Evolutionary conservation across 306 rosid genomes (phyloP), one percentile per base, ranked within the genome.

Genomic region (Vigna hirtella): DNA sequence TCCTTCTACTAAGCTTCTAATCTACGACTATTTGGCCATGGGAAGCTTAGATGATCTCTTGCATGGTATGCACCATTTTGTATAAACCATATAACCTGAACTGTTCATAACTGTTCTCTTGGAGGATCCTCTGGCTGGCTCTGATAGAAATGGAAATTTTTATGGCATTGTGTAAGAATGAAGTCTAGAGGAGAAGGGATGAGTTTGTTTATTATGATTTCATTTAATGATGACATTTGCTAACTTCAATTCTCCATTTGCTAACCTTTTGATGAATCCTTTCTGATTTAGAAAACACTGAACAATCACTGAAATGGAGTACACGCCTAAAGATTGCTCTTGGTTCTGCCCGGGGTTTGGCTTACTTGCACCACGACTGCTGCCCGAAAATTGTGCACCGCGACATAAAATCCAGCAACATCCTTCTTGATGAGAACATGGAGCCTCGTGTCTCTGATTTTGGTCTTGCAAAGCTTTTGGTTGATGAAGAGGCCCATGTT

Each of bases 381-480:
- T 70, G 85, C 76, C 99, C 98, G 2, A 95, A 87, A 86, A 87
- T 95, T 61, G 93, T 93, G 66, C 99, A 95, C 20, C 93, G 99
- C 15, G 96, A 95, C 79, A 89, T 95, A 81, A 95, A 95, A 87
- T 95, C 99, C 38, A 95, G 98, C 89, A 95, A 95, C 81, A 91
- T 95, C 83, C 93, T 95, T 47, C 98, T 95, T 30, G 87, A 93
- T 72, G 98, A 87, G 81, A 91, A 91, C 83, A 81, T 95, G 85
- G 99, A 95, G 85, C 93, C 99, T 48, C 90, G 51, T 69, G 93
- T 95, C 42, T 87, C 98, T 14, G 99, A 95, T 86, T 95, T 93
- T 76, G 99, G 99, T 62, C 98, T 95, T 17, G 93, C 99, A 55
- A 95, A 93, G 85, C 97, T 95, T 74, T 87, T 93, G 85, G 99